These are phyloP conservation scores for Yamadazyma takamatsuzukensis DNA, from an alignment of 805 yeast species.

Conservation along the genomic window DNA sequence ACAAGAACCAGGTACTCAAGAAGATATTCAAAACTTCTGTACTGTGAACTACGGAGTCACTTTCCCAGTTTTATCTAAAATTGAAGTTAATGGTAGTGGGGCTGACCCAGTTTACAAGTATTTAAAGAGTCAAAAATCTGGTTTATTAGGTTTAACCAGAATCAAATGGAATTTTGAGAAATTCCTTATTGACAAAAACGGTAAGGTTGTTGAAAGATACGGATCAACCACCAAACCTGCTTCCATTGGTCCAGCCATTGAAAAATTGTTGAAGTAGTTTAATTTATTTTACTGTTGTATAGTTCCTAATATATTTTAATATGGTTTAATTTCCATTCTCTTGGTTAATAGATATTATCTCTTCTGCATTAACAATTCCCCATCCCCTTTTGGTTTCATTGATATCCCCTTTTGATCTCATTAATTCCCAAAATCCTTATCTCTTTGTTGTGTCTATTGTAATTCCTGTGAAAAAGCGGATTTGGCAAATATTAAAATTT, in stretches of 20 bases:
- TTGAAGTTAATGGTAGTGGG: constrained; percentile 83
- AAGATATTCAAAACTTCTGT: constrained; percentile 73
- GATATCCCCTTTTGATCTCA: no score
- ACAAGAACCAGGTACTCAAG: constrained; percentile 41
- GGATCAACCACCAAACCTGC: constrained; percentile 59
- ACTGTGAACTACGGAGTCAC: constrained; percentile 80
- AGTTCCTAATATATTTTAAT: background rate
- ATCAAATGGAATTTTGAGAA: constrained; percentile 46
- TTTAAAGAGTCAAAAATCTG: constrained; percentile 60
- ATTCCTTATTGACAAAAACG: constrained; percentile 38
- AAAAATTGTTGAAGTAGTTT: constrained; percentile 44
- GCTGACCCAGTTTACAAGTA: constrained; percentile 78
- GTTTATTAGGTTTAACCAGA: constrained; percentile 39
- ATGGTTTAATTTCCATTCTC: no score
- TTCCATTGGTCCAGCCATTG: constrained; percentile 43
- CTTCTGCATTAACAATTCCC: no score
- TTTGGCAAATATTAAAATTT: no score
- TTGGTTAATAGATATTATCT: no score
- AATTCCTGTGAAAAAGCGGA: no score
- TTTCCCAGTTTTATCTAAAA: constrained; percentile 83
- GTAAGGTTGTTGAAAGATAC: constrained; percentile 47
- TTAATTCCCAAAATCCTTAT: no score
- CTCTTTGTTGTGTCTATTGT: no score
- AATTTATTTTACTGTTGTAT: constrained; percentile 2
- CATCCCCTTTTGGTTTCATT: no score